Base-by-base conservation (phyloP, 2,329 filamentous ascomycete genomes). In the Phoma sp. region DNA sequence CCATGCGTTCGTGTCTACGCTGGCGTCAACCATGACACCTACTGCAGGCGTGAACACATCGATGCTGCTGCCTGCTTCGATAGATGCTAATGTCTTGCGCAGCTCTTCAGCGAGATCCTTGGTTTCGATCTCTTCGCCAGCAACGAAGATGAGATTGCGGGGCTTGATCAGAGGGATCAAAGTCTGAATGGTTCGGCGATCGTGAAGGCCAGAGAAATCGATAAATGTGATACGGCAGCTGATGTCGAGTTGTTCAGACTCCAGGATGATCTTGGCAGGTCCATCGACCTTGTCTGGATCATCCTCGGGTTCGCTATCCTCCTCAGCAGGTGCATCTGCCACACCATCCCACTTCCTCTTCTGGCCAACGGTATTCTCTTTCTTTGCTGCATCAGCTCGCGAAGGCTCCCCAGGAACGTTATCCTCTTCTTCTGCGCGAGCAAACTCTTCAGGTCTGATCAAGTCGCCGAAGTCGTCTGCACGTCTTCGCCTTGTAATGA, bases 1-100 rank as follows among this genome's bases (percentile, higher is more conserved):
- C 95, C 96, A 99, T 4, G 95, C 93, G 71, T 98, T 97, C 4
- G 93, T 98, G 72, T 99, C 95, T 37, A 98, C 93, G 68, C 93
- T 97, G 10, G 93, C 95, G 73, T 99, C 88, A 37, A 99, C 83
- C 11, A 82, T 79, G 30, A 83, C 80, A 23, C 92, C 92, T n/a
- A 90, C 80, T 8, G 79, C 75, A 1, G 95, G 95, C 0, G 91
- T 92, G 70, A 93, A 93, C 4, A 99, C 90, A 59, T 93, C 82
- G 14, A 80, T 77, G 40, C 78, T 76, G 5, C 74, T 76, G 2
- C 74, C 70, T 1, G 74, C 70, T 10, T 79, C 78, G 10, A 75
- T 72, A 11, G 76, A 76, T 29, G 77, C 77, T 5, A 86, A 75
- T 0, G 92, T 79, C 64, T 87, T 87, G 55, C 88, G 86, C 73